Conservation (phyloP, 75 land plant genomes). For the Selaginella tamariscina region DNA sequence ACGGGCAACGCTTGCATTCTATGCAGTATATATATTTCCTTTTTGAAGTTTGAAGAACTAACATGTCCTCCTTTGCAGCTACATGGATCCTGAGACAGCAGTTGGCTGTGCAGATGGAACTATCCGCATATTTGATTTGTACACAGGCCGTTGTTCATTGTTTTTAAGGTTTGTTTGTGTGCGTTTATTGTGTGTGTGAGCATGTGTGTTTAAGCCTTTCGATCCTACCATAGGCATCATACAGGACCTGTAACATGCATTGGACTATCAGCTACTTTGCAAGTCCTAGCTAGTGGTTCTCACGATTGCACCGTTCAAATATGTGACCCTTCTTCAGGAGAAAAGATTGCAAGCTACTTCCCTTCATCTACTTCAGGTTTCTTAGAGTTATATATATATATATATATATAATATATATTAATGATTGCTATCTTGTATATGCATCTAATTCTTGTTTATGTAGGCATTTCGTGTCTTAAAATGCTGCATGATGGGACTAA, state of each 20-base stretch:
- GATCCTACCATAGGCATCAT: slow-evolving; percentile 25
- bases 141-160: slow-evolving; percentile 56
- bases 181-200: neutral
- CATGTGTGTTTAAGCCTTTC: neutral
- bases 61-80: slow-evolving; percentile 28
- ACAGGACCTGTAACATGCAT: slow-evolving; percentile 23
- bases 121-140: slow-evolving; percentile 79
- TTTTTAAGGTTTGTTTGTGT: slow-evolving; percentile 61
- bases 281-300: slow-evolving; percentile 24
- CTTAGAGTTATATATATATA: too few species aligned
- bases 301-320: slow-evolving; percentile 25
- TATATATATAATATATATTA: too few species aligned
- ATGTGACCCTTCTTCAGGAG: slow-evolving; percentile 21
- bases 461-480: slow-evolving; percentile 23
- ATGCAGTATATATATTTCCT: slow-evolving; percentile 13
- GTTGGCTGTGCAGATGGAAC: slow-evolving; percentile 91
- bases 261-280: neutral
- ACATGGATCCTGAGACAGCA: slow-evolving; percentile 76
- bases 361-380: neutral
- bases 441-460: neutral
- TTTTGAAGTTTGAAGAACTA: neutral
- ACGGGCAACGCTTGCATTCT: slow-evolving; percentile 16
- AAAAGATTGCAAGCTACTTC: slow-evolving; percentile 15
- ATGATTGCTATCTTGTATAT: neutral
- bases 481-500: neutral